Base-by-base conservation (phyloP, 139 green algal genomes). In the Microglena sp. region DNA sequence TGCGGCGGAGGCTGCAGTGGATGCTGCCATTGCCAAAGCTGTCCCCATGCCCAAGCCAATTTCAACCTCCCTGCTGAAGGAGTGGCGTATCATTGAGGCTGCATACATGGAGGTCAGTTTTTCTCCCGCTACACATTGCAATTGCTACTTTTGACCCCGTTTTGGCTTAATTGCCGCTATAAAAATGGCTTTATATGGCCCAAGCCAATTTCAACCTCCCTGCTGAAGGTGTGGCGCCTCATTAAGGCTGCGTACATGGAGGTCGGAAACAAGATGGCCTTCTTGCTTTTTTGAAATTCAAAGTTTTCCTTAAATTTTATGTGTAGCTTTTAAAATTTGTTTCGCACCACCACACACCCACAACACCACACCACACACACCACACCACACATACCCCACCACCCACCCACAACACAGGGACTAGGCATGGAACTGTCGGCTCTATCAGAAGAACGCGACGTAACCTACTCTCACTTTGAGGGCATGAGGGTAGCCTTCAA, bases 1-100 rank as follows among this genome's bases (percentile, higher is more conserved):
- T 43, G 60, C 27, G 28, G 29, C 28, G 24, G 40, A 5, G 55
- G 45, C 7, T 15, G 44, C 27, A 30, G 59, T 1, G 33, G 34
- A 1, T 1, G 21, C 67, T 28, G 56, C 64, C 3, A 35, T 35
- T 28, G 15, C 30, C 45, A 24, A 43, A 45, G 15, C 27, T 32
- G 33, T 31, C 24, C 43, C 30, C 4, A 18, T 82, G 26, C 36
- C 61, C 5, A 33, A 8, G 2, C 29, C 32, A 35, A 27, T 82
- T 44, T 68, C 72, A 0, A 21, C 43, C 3, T 50, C 70, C 18
- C 60, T 81, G 62, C 60, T 67, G 29, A 26, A 44, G 31, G 74
- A 77, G 66, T 91, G 82, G 82, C 43, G 45, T 29, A 45, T 58
- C 32, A 44, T 85, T 24, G 82, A 89, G 74, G 28, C 24, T 0